These are phyloP conservation scores for Furcasterigmium sp. DNA, from an alignment of 2,329 filamentous ascomycete genomes.

Conservation along the genomic window DNA sequence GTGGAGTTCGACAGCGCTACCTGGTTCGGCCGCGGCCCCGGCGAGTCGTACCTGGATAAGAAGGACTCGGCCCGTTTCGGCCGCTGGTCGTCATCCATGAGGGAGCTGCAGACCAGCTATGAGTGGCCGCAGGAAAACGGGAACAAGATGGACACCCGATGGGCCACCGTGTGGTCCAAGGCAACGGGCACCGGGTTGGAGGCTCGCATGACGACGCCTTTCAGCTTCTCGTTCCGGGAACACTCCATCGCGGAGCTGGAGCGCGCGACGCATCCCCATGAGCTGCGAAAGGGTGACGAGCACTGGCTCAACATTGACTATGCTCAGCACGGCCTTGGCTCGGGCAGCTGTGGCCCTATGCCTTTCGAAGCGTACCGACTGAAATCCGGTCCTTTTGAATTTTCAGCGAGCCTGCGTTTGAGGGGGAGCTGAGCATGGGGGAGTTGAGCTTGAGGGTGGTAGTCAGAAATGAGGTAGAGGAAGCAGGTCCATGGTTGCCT, in stretches of 20 bases:
- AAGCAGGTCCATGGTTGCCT: too few species aligned
- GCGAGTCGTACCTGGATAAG: slow-evolving; percentile 46
- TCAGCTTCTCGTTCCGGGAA: background rate
- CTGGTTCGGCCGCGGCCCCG: slow-evolving; percentile 49
- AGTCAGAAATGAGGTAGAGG: too few species aligned
- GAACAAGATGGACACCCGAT: slow-evolving; percentile 43
- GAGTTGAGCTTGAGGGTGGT: too few species aligned
- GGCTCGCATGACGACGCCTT: background rate
- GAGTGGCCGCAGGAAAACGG: slow-evolving; percentile 50
- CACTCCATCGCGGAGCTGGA: background rate
- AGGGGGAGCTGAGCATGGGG: background rate
- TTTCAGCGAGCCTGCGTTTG: slow-evolving; percentile 12
- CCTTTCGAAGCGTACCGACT: slow-evolving; percentile 16
- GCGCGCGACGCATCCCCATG: slow-evolving; percentile 5
- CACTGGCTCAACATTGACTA: slow-evolving; percentile 6
- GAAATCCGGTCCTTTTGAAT: slow-evolving; percentile 18
- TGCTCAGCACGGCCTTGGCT: slow-evolving; percentile 8
- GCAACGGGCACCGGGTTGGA: background rate
- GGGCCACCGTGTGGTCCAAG: slow-evolving; percentile 17
- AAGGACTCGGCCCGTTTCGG: slow-evolving; percentile 38
- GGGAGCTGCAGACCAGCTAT: slow-evolving; percentile 39
- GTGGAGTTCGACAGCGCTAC: slow-evolving; percentile 15
- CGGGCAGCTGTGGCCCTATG: slow-evolving; percentile 18
- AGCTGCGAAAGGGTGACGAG: slow-evolving; percentile 6
- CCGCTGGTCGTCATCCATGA: slow-evolving; percentile 25